Evolutionary conservation across 306 rosid species (phyloP).

Genomic region (Trifolium pratense): DNA sequence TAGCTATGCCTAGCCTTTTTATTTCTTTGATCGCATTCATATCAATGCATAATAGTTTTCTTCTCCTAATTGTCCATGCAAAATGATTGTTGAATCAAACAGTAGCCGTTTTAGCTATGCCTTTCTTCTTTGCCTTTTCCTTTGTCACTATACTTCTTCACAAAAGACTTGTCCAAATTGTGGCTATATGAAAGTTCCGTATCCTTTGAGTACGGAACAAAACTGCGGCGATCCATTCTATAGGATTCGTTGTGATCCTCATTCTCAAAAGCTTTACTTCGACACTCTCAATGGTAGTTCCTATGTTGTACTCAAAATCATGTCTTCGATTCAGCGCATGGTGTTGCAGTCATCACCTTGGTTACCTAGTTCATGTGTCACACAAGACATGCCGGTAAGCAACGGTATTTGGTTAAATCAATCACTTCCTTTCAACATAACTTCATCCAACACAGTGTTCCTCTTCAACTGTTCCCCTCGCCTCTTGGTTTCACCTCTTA

Average conservation of each 20-base stretch:
- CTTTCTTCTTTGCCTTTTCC: conserved; percentile 51
- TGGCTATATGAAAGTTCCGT: conserved; percentile 72
- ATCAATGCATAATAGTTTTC: conserved; percentile 44
- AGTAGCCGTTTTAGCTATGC: conserved; percentile 38
- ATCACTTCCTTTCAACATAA: conserved; percentile 83
- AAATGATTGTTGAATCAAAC: conserved; percentile 52
- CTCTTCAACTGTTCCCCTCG: conserved; percentile 88
- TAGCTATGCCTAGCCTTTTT: conserved; percentile 37
- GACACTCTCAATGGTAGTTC: conserved; percentile 76
- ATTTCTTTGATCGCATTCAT: conserved; percentile 40
- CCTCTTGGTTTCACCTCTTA: conserved; percentile 85
- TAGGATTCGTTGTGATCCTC: conserved; percentile 67
- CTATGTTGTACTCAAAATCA: conserved; percentile 58
- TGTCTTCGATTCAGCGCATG: conserved; percentile 57
- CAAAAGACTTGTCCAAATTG: conserved; percentile 81
- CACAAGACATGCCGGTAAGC: conserved; percentile 76
- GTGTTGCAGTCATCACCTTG: conserved; percentile 82
- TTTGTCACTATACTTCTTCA: conserved; percentile 48
- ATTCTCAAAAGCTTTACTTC: conserved; percentile 59
- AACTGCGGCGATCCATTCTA: conserved; percentile 74
- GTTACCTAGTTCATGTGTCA: conserved; percentile 68
- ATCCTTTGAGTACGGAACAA: conserved; percentile 79
- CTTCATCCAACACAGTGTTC: conserved; percentile 86
- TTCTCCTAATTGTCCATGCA: conserved; percentile 46
- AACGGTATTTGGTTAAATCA: conserved; percentile 88